Conservation (phyloP, 306 rosid genomes). For the Dryas alaskensis region DNA sequence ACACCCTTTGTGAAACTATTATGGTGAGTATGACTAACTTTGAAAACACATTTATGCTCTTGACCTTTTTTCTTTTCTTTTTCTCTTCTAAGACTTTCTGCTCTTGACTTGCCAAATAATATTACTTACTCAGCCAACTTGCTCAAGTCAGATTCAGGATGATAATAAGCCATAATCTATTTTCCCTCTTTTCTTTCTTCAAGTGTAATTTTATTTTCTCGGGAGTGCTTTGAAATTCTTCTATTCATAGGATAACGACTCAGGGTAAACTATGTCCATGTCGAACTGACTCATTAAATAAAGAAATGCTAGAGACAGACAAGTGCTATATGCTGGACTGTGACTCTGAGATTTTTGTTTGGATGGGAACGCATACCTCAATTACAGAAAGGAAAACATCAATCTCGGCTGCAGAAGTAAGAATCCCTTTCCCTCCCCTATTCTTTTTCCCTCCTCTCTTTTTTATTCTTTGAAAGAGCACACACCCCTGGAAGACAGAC, state of each 20-base stretch:
- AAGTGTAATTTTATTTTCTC: neutral
- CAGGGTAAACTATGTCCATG: constrained; percentile 68
- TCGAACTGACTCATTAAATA: constrained; percentile 48
- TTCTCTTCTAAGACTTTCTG: constrained; percentile 19
- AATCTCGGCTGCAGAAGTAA: constrained; percentile 71
- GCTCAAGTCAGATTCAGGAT: constrained; percentile 12
- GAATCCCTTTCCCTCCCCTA: constrained; percentile 28
- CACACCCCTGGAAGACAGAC: constrained; percentile 7
- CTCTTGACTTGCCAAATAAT: neutral
- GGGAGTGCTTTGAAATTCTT: constrained; percentile 11
- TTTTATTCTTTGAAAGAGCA: neutral
- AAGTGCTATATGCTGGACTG: constrained; percentile 94
- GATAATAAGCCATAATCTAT: neutral
- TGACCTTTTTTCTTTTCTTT: constrained; percentile 4
- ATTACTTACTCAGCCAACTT: neutral
- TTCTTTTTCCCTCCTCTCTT: neutral
- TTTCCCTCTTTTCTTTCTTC: neutral
- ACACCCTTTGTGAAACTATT: constrained; percentile 46
- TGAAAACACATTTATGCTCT: neutral
- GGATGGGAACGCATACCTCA: constrained; percentile 87
- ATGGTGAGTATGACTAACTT: constrained; percentile 48
- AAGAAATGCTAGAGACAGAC: constrained; percentile 74
- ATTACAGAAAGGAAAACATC: constrained; percentile 84
- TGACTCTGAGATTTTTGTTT: constrained; percentile 68
- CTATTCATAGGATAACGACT: constrained; percentile 63